Evolutionary conservation across 2,329 filamentous ascomycete genomes (phyloP).

Genomic region (Daldinia sp.): DNA sequence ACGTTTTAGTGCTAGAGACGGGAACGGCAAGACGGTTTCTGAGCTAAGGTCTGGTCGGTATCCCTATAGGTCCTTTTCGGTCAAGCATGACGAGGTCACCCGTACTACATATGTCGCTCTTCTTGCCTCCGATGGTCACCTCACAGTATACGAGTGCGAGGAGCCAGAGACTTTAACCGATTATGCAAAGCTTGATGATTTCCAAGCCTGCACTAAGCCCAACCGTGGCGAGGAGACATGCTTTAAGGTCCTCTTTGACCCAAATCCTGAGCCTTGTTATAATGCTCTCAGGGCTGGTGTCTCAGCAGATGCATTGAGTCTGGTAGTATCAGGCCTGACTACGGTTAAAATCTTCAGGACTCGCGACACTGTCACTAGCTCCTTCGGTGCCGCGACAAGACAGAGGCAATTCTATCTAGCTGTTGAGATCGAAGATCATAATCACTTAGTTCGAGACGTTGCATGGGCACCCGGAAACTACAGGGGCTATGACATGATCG

Average conservation of each 20-base stretch:
- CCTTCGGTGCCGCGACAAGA: slow-evolving; percentile 65
- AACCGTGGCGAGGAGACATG: slow-evolving; percentile 85
- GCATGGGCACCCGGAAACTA: slow-evolving; percentile 95
- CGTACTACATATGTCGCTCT: slow-evolving; percentile 87
- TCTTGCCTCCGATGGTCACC: slow-evolving; percentile 82
- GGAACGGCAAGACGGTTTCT: slow-evolving; percentile 62
- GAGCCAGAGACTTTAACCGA: slow-evolving; percentile 84
- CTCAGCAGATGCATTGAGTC: slow-evolving; percentile 78
- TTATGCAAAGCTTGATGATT: slow-evolving; percentile 80
- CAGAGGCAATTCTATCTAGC: slow-evolving; percentile 88
- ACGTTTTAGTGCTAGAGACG: slow-evolving; percentile 78
- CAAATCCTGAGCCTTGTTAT: slow-evolving; percentile 85
- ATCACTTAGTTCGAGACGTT: slow-evolving; percentile 84
- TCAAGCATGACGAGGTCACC: slow-evolving; percentile 83
- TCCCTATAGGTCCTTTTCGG: slow-evolving; percentile 84
- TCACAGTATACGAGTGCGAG: slow-evolving; percentile 86
- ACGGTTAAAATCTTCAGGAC: slow-evolving; percentile 86
- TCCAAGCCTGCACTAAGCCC: slow-evolving; percentile 78
- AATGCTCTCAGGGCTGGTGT: slow-evolving; percentile 83
- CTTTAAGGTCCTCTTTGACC: slow-evolving; percentile 89
- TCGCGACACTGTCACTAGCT: slow-evolving; percentile 65
- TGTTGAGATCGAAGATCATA: slow-evolving; percentile 78
- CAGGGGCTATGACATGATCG: slow-evolving; percentile 88
- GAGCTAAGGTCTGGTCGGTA: slow-evolving; percentile 70
- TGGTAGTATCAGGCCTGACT: slow-evolving; percentile 90